Base-by-base conservation (phyloP, 768 basidiomycete genomes). In the Pleurotus cornucopiae region DNA sequence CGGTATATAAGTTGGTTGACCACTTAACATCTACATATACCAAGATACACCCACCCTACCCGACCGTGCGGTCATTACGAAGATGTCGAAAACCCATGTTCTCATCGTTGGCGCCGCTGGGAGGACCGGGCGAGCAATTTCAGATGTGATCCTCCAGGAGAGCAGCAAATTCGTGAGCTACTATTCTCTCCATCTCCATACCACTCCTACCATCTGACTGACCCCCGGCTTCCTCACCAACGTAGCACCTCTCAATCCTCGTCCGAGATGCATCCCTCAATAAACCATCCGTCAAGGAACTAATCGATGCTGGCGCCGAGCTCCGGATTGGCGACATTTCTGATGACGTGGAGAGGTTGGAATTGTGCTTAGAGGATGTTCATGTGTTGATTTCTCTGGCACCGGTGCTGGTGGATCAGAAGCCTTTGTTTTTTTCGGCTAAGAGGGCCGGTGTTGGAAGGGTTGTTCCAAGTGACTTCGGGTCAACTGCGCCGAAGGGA, bases 391-490 rank as follows among this genome's bases (percentile, higher is more conserved):
- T 49, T 25, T 49, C 48, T n/a, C 30, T 37, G 5, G 48, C 16
- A 5, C 21, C 38, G n/a, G 16, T 34, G 9, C 12, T 49, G 13
- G 48, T 49, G 13, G 48, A 49, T 37, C 48, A 49, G 48, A 49
- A 49, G 14, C 48, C 48, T 13, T 34, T 49, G 48, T n/a, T 49
- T 13, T 26, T 14, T 7, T 34, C 48, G 9, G 48, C 48, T 13
- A 49, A 49, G 48, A 49, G 30, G 20, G 48, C 21, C 11, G 48
- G 48, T 21, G 48, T 49, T 34, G 14, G 48, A n/a, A 26, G 48
- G n/a, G 25, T 49, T 34, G 38, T 49, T 21, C 48, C 48, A n/a
- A 34, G 26, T 7, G 48, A 49, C 48, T 49, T 49, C 16, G 48
- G 48, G 5, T 37, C 48, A n/a, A 47, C 25, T 47, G 46, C 46